Conservation (phyloP, 192 early-diverging fungal genomes). For the Allomyces javanicus region DNA sequence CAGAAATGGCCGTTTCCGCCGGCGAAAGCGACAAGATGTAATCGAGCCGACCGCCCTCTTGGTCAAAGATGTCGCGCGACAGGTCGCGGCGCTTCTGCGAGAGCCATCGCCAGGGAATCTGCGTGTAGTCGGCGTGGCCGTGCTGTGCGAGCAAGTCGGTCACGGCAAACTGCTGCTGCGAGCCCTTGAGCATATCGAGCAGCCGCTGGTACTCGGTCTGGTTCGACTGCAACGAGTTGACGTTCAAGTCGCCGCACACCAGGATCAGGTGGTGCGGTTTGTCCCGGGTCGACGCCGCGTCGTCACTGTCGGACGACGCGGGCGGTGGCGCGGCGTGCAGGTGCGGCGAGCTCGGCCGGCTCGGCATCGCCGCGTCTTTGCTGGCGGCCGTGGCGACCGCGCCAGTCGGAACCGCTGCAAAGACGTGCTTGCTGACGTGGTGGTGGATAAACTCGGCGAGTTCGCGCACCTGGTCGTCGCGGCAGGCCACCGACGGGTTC, state of each 20-base stretch:
- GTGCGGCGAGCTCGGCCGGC: not conserved
- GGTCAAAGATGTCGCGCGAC: not conserved
- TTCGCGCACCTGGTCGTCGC: not conserved
- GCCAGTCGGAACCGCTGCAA: not conserved
- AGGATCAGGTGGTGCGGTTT: not conserved
- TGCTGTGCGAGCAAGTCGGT: not conserved
- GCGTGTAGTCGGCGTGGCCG: not conserved
- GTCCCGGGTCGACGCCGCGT: not conserved
- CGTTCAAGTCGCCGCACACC: not conserved
- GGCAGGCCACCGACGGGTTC: not conserved
- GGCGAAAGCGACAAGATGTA: not conserved
- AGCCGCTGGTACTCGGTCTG: not conserved
- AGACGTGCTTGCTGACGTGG: not conserved
- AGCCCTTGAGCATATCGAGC: not conserved
- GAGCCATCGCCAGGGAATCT: not conserved
- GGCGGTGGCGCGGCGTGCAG: not conserved
- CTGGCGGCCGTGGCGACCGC: not conserved
- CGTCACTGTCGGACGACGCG: not conserved
- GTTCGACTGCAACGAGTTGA: not conserved
- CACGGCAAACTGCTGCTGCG: not conserved
- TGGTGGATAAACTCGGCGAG: not conserved
- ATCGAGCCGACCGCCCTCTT: not conserved
- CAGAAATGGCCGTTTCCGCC: not conserved
- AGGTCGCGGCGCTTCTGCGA: not conserved
- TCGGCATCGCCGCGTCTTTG: not conserved